Percentiles rank a stretch among this genome's conserved stretches.
Conservation (phyloP, 2,329 filamentous ascomycete species). For the Cladobotryum mycophilum region DNA sequence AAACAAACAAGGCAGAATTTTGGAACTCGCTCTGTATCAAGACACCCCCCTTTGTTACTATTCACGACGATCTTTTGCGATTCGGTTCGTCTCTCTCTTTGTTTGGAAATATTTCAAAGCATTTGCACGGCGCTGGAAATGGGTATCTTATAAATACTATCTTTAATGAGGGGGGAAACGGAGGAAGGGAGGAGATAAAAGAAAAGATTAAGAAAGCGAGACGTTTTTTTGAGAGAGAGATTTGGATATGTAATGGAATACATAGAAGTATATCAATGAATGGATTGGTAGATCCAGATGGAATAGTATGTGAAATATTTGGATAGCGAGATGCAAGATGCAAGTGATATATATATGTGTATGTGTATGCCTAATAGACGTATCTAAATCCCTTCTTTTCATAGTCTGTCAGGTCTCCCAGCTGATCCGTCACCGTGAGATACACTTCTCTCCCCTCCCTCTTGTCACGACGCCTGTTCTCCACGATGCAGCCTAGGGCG, state of each 20-base stretch:
- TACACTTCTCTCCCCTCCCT: slow-evolving; percentile 3
- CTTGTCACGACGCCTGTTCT: slow-evolving; percentile 48
- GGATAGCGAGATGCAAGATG: too few relatives aligned
- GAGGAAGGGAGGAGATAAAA: not conserved
- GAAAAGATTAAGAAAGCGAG: not conserved
- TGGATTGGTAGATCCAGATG: too few relatives aligned
- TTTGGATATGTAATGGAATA: not conserved
- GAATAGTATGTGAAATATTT: too few relatives aligned
- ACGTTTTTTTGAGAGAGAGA: not conserved
- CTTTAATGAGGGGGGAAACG: not conserved
- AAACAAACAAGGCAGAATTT: not conserved
- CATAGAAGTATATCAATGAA: not conserved
- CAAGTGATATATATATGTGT: too few relatives aligned
- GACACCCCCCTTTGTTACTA: too few relatives aligned
- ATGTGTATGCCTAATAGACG: slow-evolving; percentile 27
- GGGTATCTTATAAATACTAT: not conserved
- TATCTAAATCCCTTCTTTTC: slow-evolving; percentile 51
- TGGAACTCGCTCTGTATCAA: too few relatives aligned
- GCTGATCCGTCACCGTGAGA: slow-evolving; percentile 5
- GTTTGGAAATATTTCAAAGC: not conserved
- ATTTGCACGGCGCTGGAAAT: not conserved
- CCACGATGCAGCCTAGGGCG: slow-evolving; percentile 38
- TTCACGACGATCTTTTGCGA: too few relatives aligned
- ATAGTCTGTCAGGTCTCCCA: slow-evolving; percentile 46
- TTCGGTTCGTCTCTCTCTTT: not conserved